These are phyloP conservation scores for Paulinella micropora DNA, from an alignment of 78 protist species.

Conservation along the genomic window DNA sequence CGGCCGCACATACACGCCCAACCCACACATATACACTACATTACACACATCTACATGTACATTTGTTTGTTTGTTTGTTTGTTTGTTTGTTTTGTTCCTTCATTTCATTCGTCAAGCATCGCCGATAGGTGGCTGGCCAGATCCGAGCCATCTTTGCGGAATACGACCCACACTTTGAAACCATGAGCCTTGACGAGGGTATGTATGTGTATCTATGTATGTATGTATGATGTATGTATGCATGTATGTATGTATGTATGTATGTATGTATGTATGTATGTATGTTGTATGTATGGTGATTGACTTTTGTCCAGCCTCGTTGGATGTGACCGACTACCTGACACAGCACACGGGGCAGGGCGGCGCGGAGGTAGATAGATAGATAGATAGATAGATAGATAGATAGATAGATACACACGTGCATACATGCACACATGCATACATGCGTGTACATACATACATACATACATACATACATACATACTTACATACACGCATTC, in stretches of 20 bases:
- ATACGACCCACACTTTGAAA: constrained; percentile 8
- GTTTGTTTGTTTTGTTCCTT: too few relatives aligned
- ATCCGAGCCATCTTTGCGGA: neutral
- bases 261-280: neutral
- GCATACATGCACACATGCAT: neutral
- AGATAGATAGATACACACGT: too few relatives aligned
- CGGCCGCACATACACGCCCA: too few relatives aligned
- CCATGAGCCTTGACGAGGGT: constrained; percentile 18
- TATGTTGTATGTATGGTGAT: too few relatives aligned
- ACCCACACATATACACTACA: neutral
- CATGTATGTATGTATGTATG: neutral
- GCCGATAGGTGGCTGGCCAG: neutral
- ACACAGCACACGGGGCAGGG: too few relatives aligned
- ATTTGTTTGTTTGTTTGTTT: too few relatives aligned
- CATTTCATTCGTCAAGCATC: too few relatives aligned
- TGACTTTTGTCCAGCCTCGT: too few relatives aligned
- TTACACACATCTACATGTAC: neutral
- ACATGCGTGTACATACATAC: neutral
- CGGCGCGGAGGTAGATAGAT: too few relatives aligned
- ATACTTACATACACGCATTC: too few relatives aligned
- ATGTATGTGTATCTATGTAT: neutral
- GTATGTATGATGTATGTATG: neutral
- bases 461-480: neutral
- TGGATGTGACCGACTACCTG: too few relatives aligned
- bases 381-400: too few relatives aligned